Evolutionary conservation across 345 rosid species (phyloP), one percentile per base, ranked within the genome.

Genomic region (Erodium maritimum): DNA sequence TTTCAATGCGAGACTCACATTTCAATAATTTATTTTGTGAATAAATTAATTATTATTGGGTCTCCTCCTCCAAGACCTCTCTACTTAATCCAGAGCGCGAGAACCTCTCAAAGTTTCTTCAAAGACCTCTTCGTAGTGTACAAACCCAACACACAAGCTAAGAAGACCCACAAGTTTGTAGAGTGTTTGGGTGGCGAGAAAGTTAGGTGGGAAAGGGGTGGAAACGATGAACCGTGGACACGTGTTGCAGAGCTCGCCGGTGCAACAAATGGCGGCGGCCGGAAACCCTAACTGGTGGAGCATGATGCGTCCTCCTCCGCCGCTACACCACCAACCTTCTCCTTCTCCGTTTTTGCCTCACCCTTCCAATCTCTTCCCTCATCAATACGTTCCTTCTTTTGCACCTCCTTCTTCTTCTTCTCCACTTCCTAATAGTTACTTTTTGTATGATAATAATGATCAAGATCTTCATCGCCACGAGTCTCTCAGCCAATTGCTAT

Each of bases 101-200:
- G 70, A 69, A 68, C 79, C 72, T 68, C 81, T 72, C 74, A 72
- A 72, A 71, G 72, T 77, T 82, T 79, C 73, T 70, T 62, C 78
- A 69, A 73, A 75, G 72, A 55, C n/a, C n/a, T n/a, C n/a, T n/a
- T n/a, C n/a, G n/a, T n/a, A n/a, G n/a, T n/a, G n/a, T n/a, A n/a
- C n/a, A n/a, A n/a, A n/a, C n/a, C n/a, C n/a, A n/a, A n/a, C n/a
- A n/a, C n/a, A n/a, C n/a, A n/a, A n/a, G n/a, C n/a, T n/a, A n/a
- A n/a, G n/a, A n/a, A n/a, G n/a, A n/a, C n/a, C n/a, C n/a, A n/a
- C n/a, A n/a, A n/a, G n/a, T n/a, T n/a, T n/a, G n/a, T n/a, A n/a
- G n/a, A n/a, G 56, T 21, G 22, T 17, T 21, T 52, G 55, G 20
- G 20, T 19, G 55, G 23, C 18, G 20, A 18, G 55, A 52, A 52